Conservation (phyloP, 2,329 filamentous ascomycete genomes). For the Chrysosporium keratinophilum region DNA sequence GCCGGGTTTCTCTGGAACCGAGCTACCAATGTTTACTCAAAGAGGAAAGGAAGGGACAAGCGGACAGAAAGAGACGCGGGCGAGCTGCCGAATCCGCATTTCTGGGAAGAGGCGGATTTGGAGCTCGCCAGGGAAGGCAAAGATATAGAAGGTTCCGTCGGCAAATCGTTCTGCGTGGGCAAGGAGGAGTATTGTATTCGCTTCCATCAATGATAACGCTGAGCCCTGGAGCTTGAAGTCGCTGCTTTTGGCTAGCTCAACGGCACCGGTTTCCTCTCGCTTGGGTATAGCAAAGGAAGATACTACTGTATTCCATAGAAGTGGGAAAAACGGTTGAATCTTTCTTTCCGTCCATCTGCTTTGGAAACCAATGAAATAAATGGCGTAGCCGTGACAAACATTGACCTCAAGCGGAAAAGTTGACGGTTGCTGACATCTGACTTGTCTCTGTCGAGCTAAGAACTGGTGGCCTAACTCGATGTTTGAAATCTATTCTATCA, state of each 20-base stretch:
- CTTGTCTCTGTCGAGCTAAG: no score
- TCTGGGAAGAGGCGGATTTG: background rate
- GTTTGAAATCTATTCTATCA: no score
- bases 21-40: background rate
- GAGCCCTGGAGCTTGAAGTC: background rate
- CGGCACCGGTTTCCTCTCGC: background rate
- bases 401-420: no score
- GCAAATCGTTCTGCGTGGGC: background rate
- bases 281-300: background rate
- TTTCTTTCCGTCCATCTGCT: no score
- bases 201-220: no score
- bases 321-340: no score
- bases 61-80: background rate
- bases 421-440: no score
- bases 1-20: background rate
- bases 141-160: background rate
- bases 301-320: no score
- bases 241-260: background rate
- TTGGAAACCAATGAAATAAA: no score
- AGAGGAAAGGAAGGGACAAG: background rate
- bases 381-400: no score
- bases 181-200: no score
- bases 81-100: background rate
- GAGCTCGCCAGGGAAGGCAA: background rate
- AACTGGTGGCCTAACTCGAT: no score